Evolutionary conservation across 768 basidiomycete species (phyloP).

Genomic region (Boletus rubroflammeus): DNA sequence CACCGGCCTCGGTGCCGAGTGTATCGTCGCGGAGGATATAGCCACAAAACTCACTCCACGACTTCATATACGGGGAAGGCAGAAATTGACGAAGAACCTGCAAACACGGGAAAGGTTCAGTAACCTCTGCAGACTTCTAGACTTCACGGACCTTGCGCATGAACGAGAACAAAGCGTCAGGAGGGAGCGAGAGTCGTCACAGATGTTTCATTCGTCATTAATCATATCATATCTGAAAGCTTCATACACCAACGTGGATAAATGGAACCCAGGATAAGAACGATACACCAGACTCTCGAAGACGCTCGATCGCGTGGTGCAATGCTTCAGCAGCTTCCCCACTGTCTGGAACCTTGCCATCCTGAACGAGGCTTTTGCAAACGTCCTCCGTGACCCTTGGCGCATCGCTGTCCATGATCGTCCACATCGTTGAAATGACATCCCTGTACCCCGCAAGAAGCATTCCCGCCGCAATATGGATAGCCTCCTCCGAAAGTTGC

Average conservation of each 20-base stretch:
- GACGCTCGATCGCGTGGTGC: not conserved
- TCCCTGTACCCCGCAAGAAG: not conserved
- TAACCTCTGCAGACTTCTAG: not conserved
- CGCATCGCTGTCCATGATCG: slow-evolving; percentile 1
- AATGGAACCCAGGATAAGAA: not conserved
- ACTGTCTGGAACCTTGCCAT: not conserved
- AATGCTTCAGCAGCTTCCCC: not conserved
- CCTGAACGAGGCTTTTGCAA: not conserved
- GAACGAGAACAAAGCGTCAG: not conserved
- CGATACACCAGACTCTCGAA: not conserved
- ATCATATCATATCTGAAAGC: not conserved
- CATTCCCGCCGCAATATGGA: not conserved
- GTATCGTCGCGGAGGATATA: too few relatives aligned
- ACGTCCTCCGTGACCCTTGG: not conserved
- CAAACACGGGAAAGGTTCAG: too few relatives aligned
- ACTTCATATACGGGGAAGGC: too few relatives aligned
- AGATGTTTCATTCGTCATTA: not conserved
- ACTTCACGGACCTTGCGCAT: not conserved
- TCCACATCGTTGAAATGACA: not conserved
- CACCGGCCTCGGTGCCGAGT: too few relatives aligned
- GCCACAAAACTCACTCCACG: too few relatives aligned
- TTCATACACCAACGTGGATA: not conserved
- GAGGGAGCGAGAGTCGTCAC: not conserved
- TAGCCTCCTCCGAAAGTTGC: not conserved
- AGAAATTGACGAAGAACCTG: too few relatives aligned